These are phyloP conservation scores for Maudiozyma serrabonitensis DNA, from an alignment of 805 yeast species.

Conservation along the genomic window DNA sequence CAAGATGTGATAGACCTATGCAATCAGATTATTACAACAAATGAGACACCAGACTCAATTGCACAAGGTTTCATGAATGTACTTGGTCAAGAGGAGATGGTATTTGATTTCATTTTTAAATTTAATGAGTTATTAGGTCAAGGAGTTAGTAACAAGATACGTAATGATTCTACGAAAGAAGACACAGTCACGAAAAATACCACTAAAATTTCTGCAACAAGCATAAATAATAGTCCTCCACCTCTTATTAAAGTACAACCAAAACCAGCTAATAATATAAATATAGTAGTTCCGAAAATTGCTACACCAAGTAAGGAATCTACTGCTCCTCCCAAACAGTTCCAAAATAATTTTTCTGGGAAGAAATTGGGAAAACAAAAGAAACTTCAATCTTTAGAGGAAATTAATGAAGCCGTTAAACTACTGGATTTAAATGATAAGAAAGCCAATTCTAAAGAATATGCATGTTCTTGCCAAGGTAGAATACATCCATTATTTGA, in stretches of 20 bases:
- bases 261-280: neutral
- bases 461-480: slow-evolving; percentile 74
- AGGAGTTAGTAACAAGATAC: neutral
- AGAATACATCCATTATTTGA: slow-evolving; percentile 80
- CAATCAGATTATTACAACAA: slow-evolving; percentile 19
- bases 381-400: slow-evolving; percentile 49
- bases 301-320: neutral
- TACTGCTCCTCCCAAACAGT: neutral
- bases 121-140: slow-evolving; percentile 18
- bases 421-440: slow-evolving; percentile 37
- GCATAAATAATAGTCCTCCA: neutral
- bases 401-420: slow-evolving; percentile 52
- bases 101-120: slow-evolving; percentile 24
- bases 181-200: neutral
- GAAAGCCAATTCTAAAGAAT: slow-evolving; percentile 14
- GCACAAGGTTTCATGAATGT: slow-evolving; percentile 25
- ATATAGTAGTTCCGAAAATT: too few relatives aligned
- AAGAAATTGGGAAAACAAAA: slow-evolving; percentile 33
- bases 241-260: neutral
- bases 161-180: neutral
- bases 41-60: slow-evolving; percentile 15
- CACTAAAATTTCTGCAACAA: neutral
- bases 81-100: slow-evolving; percentile 24
- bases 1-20: slow-evolving; percentile 21
- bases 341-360: neutral